phyloP scores from a whole-genome alignment of 164 flowering plant species.

The Dillenia turbinata region DNA sequence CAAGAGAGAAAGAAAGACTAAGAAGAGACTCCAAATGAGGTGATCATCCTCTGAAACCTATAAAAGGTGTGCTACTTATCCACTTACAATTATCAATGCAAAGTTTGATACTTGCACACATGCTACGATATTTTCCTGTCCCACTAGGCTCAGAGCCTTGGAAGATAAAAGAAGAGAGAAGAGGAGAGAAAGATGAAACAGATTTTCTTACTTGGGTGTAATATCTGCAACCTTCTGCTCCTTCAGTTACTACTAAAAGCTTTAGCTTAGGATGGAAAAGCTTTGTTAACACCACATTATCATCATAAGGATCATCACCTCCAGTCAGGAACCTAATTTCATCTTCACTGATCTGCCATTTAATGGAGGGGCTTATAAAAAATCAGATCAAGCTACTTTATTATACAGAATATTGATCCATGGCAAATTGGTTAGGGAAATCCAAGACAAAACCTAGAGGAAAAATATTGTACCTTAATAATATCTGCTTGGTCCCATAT shows the following conservation, averaged over 20 bases:
- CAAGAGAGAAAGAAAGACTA: not conserved
- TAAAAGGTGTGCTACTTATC: too few relatives aligned
- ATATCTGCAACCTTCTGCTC: slow-evolving; percentile 40
- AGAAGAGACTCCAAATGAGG: not conserved
- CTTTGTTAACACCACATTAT: slow-evolving; percentile 21
- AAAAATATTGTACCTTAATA: slow-evolving; percentile 22
- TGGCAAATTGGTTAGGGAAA: not conserved
- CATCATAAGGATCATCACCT: slow-evolving; percentile 28
- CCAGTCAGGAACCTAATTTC: slow-evolving; percentile 38
- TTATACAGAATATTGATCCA: not conserved
- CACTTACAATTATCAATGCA: too few relatives aligned
- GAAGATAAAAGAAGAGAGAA: not conserved
- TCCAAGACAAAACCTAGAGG: not conserved
- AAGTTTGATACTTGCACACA: too few relatives aligned
- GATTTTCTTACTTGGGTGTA: slow-evolving; percentile 29
- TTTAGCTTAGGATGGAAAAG: slow-evolving; percentile 27
- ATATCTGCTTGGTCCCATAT: slow-evolving; percentile 34
- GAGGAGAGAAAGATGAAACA: not conserved
- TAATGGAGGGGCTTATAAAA: not conserved
- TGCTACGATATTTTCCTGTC: too few relatives aligned
- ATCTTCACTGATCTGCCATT: slow-evolving; percentile 37
- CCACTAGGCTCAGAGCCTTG: too few relatives aligned
- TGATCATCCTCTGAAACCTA: too few relatives aligned
- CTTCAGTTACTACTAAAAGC: slow-evolving; percentile 35
- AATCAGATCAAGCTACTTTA: not conserved